Evolutionary conservation across 257 asterid genomes (phyloP).

Genomic region (Linderniella brevidens): DNA sequence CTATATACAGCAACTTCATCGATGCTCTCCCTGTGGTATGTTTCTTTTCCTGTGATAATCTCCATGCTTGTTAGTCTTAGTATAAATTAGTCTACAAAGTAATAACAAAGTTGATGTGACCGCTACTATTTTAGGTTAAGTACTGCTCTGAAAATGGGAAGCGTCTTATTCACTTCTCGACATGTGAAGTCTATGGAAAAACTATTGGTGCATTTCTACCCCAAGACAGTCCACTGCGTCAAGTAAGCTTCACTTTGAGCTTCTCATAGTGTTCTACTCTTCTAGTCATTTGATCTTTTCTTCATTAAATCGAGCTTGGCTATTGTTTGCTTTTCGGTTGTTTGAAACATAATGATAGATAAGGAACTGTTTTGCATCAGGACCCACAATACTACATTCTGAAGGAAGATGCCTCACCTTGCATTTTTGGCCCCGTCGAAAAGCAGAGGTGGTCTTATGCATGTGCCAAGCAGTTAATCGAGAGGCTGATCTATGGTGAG

Average conservation of each 20-base stretch:
- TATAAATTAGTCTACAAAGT: slow-evolving; percentile 3
- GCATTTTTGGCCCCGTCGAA: slow-evolving; percentile 89
- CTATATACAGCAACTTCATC: slow-evolving; percentile 92
- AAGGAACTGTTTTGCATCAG: slow-evolving; percentile 22
- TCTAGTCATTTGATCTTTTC: not conserved
- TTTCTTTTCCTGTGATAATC: slow-evolving; percentile 1
- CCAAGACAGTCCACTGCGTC: slow-evolving; percentile 71
- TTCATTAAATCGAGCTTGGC: too few species aligned
- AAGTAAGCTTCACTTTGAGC: slow-evolving; percentile 31
- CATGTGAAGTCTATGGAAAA: slow-evolving; percentile 93
- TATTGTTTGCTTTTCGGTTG: not conserved
- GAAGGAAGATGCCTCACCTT: slow-evolving; percentile 71
- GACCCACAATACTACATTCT: slow-evolving; percentile 73
- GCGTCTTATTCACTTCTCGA: slow-evolving; percentile 91
- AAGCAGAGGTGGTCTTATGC: slow-evolving; percentile 99
- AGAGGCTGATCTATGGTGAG: slow-evolving; percentile 88
- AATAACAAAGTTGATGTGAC: slow-evolving; percentile 5
- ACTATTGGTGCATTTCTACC: slow-evolving; percentile 75
- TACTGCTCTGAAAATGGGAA: slow-evolving; percentile 85
- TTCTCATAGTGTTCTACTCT: slow-evolving; percentile 4
- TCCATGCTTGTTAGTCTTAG: not conserved
- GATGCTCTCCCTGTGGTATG: slow-evolving; percentile 95
- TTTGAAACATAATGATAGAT: slow-evolving; percentile 8
- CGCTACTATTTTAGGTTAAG: slow-evolving; percentile 45
- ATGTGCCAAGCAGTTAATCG: slow-evolving; percentile 86